These are phyloP conservation scores for Lobulomyces angularis DNA, from an alignment of 192 early-diverging fungal species.

Conservation along the genomic window DNA sequence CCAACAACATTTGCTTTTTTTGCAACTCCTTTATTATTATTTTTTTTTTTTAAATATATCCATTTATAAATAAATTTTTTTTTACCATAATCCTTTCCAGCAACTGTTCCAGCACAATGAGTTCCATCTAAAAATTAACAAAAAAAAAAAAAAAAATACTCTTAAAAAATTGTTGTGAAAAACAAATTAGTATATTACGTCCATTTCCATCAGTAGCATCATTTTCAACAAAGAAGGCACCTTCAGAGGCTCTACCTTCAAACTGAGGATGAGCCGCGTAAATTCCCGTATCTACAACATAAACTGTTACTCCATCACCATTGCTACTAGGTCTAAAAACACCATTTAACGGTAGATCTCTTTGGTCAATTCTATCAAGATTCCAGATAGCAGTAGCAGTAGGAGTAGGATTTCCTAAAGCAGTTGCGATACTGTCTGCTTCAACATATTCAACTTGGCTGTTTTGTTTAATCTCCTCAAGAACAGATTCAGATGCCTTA, in stretches of 20 bases:
- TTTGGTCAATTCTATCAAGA: constrained; percentile 28
- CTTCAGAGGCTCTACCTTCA: constrained; percentile 68
- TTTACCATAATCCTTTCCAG: constrained; percentile 40
- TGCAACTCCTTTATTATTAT: constrained; percentile 60
- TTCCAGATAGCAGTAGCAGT: constrained; percentile 47
- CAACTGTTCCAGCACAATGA: constrained; percentile 43
- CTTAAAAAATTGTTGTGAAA: too few species aligned
- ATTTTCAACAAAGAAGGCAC: constrained; percentile 40
- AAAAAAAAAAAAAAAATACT: constrained; percentile 7
- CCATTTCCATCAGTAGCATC: constrained; percentile 19
- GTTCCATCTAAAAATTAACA: constrained; percentile 39
- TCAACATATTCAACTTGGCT: too few species aligned
- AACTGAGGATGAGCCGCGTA: constrained; percentile 69
- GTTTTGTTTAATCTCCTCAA: too few species aligned
- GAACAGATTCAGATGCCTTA: too few species aligned
- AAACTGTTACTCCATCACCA: constrained; percentile 45
- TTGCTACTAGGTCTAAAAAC: constrained; percentile 42
- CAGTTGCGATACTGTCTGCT: too few species aligned
- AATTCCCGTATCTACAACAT: constrained; percentile 66
- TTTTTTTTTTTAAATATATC: too few species aligned
- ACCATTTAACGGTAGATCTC: constrained; percentile 29
- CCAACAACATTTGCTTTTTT: constrained; percentile 41
- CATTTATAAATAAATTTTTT: too few species aligned
- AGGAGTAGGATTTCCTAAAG: too few species aligned
- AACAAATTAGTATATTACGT: constrained; percentile 22